Evolutionary conservation across 1,284 basidiomycete species (phyloP).

Genomic region (Naganishia albida): DNA sequence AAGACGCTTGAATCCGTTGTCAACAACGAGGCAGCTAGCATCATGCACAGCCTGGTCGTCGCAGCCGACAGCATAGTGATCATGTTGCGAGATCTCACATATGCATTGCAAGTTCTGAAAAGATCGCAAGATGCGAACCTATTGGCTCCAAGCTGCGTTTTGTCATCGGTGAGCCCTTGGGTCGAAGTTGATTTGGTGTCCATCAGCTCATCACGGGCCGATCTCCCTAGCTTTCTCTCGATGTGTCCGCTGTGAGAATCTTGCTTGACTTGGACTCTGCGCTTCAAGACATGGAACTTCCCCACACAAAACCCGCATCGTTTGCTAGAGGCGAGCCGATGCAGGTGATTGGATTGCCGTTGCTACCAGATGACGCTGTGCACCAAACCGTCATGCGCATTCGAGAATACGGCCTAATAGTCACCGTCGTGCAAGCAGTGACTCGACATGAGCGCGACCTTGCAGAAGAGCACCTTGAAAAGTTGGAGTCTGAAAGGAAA

Average conservation of each 20-base stretch:
- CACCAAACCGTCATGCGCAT: conserved; percentile 9
- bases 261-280: conserved; percentile 23
- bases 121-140: conserved; percentile 20
- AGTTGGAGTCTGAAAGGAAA: conserved; percentile 21
- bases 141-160: conserved; percentile 19
- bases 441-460: conserved; percentile 15
- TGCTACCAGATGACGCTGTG: conserved; percentile 15
- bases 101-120: conserved; percentile 5
- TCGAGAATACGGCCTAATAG: conserved; percentile 17
- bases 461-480: conserved; percentile 22
- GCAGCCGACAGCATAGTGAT: conserved; percentile 19
- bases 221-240: conserved; percentile 4
- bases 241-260: conserved; percentile 15
- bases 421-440: conserved; percentile 23
- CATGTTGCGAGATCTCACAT: conserved; percentile 21
- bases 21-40: conserved; percentile 12
- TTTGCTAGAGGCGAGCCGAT: background rate
- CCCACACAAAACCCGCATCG: background rate
- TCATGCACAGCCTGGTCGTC: conserved; percentile 11
- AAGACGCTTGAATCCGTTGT: background rate
- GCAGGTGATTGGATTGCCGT: conserved; percentile 8
- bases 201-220: background rate
- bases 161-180: conserved; percentile 19
- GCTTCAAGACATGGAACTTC: conserved; percentile 15
- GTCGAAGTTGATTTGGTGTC: background rate